These are phyloP conservation scores for Carex parvula DNA, from an alignment of 176 grass and related monocot genomes.

Conservation along the genomic window DNA sequence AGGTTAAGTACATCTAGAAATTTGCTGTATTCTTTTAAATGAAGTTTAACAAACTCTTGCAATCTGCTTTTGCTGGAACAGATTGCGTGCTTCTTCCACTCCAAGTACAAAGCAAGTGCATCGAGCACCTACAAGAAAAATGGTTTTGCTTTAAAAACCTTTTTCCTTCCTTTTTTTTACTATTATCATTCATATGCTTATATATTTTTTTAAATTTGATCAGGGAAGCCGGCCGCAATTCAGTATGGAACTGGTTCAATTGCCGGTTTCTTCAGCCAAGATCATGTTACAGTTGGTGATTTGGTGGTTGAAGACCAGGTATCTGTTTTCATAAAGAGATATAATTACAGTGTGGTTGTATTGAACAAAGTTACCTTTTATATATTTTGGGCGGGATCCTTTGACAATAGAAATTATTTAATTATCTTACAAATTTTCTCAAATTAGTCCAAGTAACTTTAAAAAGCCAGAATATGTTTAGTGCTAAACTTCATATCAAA, in stretches of 20 bases:
- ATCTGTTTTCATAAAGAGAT: neutral
- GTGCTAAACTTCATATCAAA: neutral
- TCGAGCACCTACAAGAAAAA: conserved; percentile 82
- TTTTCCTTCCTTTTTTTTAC: neutral
- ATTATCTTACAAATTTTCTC: neutral
- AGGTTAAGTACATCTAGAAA: neutral
- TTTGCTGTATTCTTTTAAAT: neutral
- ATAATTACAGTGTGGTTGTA: neutral
- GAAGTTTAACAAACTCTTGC: neutral
- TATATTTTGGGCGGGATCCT: neutral
- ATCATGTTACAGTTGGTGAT: conserved; percentile 61
- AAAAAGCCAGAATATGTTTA: neutral
- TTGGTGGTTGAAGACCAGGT: conserved; percentile 69
- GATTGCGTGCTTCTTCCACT: conserved; percentile 77
- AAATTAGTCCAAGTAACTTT: neutral
- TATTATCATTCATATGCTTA: neutral
- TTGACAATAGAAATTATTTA: neutral
- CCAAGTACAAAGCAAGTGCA: conserved; percentile 58
- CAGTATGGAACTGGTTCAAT: conserved; percentile 75
- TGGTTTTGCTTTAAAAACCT: conserved; percentile 28
- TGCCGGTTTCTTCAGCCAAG: conserved; percentile 71
- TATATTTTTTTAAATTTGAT: neutral
- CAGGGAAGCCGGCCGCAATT: conserved; percentile 73
- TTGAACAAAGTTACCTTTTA: neutral
- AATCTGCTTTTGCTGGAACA: conserved; percentile 25